A percentile compares a stretch with the other conserved stretches of the same genome.
Conservation (phyloP, 1,284 basidiomycete genomes). For the Somion occarium region DNA sequence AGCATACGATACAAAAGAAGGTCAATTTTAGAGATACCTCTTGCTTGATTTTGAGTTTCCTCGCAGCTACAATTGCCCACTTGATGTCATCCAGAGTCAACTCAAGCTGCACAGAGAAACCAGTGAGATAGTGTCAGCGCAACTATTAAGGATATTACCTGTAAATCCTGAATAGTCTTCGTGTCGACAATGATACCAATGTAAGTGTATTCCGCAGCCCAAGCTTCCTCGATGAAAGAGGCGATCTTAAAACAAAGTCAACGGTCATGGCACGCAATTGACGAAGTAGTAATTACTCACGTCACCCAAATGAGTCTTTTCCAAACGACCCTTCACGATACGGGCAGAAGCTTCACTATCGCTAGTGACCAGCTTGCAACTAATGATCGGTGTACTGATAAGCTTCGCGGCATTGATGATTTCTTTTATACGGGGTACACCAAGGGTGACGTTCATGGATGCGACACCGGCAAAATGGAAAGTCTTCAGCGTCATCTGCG, state of each 20-base stretch:
- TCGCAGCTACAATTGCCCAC: conserved; percentile 83
- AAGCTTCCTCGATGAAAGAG: conserved; percentile 92
- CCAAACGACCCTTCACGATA: conserved; percentile 95
- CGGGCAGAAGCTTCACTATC: conserved; percentile 88
- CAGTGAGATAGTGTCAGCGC: neutral
- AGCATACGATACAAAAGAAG: neutral
- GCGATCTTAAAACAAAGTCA: conserved; percentile 61
- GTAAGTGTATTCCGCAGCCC: conserved; percentile 90
- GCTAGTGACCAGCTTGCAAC: conserved; percentile 85
- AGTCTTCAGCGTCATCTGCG: conserved; percentile 99
- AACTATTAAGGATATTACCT: conserved; percentile 41
- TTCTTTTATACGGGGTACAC: conserved; percentile 99
- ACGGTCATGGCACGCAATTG: no score
- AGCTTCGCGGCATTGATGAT: conserved; percentile 98
- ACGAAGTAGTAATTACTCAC: conserved; percentile 39
- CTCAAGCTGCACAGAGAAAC: conserved; percentile 62
- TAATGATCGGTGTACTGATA: conserved; percentile 98
- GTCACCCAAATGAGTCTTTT: conserved; percentile 94
- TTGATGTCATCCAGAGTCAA: conserved; percentile 92
- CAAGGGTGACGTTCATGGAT: conserved; percentile 99
- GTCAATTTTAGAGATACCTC: conserved; percentile 46
- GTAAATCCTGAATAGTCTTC: conserved; percentile 86
- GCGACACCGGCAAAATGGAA: conserved; percentile 99
- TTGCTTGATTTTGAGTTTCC: conserved; percentile 91
- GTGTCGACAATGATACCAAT: conserved; percentile 92